Conservation (phyloP, 371 early-diverging fungal species). For the Edhazardia aedis region DNA sequence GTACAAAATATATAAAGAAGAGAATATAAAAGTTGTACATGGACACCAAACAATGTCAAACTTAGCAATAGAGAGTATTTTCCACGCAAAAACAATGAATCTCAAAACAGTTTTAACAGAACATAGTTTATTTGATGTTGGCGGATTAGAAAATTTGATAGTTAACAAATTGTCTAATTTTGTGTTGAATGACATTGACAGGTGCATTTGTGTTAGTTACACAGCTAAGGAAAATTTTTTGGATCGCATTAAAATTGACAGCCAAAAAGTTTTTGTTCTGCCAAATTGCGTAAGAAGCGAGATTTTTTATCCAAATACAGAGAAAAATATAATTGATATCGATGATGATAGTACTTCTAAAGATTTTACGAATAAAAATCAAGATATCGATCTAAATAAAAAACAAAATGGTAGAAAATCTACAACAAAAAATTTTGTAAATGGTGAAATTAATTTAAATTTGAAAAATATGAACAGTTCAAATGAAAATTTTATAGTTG, state of each 20-base stretch:
- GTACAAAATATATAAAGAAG: constrained; percentile 64
- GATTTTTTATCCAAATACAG: not conserved
- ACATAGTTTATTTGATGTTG: constrained; percentile 87
- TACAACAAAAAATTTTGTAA: too few species aligned
- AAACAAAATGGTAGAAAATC: too few species aligned
- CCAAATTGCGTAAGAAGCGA: constrained; percentile 67
- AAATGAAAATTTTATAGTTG: too few species aligned
- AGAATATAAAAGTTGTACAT: constrained; percentile 77
- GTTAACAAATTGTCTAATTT: constrained; percentile 78
- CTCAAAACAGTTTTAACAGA: constrained; percentile 82
- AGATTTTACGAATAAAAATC: not conserved
- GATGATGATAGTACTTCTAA: not conserved
- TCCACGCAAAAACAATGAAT: constrained; percentile 81
- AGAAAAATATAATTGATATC: not conserved
- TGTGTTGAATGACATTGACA: constrained; percentile 69
- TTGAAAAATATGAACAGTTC: too few species aligned
- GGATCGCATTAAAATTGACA: constrained; percentile 64
- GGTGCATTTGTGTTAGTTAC: constrained; percentile 87
- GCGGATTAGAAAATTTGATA: constrained; percentile 66
- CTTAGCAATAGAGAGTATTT: constrained; percentile 73
- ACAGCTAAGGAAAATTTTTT: constrained; percentile 91
- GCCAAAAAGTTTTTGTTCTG: constrained; percentile 71
- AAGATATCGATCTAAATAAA: not conserved
- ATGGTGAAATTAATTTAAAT: too few species aligned
- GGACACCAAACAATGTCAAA: constrained; percentile 83